phyloP scores from a whole-genome alignment of 345 rosid genomes.

The Eucalyptus caleyi region DNA sequence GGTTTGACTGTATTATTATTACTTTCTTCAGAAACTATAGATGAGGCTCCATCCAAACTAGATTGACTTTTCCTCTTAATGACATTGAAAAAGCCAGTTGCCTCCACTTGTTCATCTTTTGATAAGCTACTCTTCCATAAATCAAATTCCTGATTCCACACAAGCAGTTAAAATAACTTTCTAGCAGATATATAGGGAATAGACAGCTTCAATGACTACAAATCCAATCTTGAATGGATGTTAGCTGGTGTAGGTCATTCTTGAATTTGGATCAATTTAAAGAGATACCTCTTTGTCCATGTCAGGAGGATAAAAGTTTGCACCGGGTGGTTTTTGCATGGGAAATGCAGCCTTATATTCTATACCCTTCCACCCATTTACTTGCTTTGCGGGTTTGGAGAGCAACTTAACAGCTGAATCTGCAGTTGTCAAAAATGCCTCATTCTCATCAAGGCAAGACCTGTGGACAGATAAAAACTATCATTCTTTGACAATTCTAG shows the following conservation, averaged over 20 bases:
- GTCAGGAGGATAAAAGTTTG: conserved; percentile 94
- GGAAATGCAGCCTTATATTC: conserved; percentile 86
- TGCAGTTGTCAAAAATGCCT: conserved; percentile 75
- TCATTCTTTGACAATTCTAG: background rate
- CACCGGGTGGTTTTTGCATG: conserved; percentile 69
- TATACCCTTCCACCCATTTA: conserved; percentile 85
- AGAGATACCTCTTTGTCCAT: conserved; percentile 75
- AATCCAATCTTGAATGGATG: background rate
- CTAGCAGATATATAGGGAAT: background rate
- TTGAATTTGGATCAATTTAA: background rate
- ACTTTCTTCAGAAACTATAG: conserved; percentile 8
- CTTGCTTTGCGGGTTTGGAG: conserved; percentile 52
- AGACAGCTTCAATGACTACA: background rate
- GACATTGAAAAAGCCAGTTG: conserved; percentile 66
- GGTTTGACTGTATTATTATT: conserved; percentile 15
- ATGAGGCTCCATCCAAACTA: conserved; percentile 21
- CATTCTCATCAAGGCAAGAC: conserved; percentile 89
- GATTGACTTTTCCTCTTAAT: conserved; percentile 57
- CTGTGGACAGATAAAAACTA: conserved; percentile 21
- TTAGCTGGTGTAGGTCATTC: background rate
- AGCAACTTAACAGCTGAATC: conserved; percentile 75
- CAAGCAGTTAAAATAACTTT: conserved; percentile 1
- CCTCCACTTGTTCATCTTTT: conserved; percentile 41
- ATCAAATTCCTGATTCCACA: conserved; percentile 54
- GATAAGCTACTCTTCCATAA: conserved; percentile 50